These are phyloP conservation scores for Eremochloa ophiuroides DNA, from an alignment of 176 grass and related monocot species.

Conservation along the genomic window DNA sequence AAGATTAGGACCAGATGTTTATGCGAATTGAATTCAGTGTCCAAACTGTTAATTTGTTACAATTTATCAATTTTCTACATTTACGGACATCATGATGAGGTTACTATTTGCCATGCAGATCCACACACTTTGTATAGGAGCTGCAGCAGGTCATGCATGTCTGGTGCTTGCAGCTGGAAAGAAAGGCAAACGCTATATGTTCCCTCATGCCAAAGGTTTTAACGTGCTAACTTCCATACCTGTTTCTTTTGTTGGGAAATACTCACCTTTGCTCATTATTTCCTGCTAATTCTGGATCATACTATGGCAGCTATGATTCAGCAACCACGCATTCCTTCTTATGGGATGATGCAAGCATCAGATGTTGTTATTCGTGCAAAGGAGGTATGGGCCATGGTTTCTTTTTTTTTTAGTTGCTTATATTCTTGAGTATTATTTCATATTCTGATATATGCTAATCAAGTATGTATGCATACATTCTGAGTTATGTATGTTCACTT, in stretches of 20 bases:
- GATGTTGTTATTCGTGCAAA: slow-evolving; percentile 89
- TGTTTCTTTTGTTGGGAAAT: background rate
- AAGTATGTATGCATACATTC: background rate
- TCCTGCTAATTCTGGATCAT: slow-evolving; percentile 23
- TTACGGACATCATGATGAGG: background rate
- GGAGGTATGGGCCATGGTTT: slow-evolving; percentile 53
- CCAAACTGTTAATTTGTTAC: slow-evolving; percentile 4
- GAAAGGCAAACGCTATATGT: slow-evolving; percentile 97
- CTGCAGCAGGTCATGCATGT: slow-evolving; percentile 78
- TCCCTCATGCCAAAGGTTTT: slow-evolving; percentile 82
- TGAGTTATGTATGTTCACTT: background rate
- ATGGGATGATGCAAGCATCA: slow-evolving; percentile 77
- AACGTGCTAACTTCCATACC: background rate
- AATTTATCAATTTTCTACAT: background rate
- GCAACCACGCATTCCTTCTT: slow-evolving; percentile 81
- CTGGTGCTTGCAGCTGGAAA: slow-evolving; percentile 94
- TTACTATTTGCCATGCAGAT: slow-evolving; percentile 54
- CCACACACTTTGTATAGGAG: slow-evolving; percentile 74
- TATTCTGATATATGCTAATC: slow-evolving; percentile 13
- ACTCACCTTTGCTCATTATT: slow-evolving; percentile 7
- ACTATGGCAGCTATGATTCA: slow-evolving; percentile 77
- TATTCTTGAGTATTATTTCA: background rate
- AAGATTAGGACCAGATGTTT: slow-evolving; percentile 3
- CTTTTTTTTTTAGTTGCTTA: slow-evolving; percentile 1
- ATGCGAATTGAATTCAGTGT: background rate